Percentiles rank a stretch among this genome's conserved stretches.
These are phyloP conservation scores for Fusarium ambrosium DNA, from an alignment of 2,329 filamentous ascomycete species.

Conservation along the genomic window DNA sequence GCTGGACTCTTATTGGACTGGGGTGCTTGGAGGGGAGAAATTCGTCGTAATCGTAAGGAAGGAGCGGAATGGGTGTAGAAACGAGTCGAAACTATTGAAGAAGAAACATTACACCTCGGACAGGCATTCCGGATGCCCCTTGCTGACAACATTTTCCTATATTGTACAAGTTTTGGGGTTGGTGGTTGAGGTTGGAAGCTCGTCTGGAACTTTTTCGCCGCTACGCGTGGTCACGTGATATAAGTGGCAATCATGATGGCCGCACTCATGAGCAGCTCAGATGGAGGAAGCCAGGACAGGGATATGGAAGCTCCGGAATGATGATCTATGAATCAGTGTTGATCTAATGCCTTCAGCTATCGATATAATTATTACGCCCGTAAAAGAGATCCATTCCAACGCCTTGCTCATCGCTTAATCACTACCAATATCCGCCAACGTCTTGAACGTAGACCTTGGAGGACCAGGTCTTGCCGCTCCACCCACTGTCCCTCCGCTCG, in stretches of 20 bases:
- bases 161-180: constrained; percentile 32
- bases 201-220: constrained; percentile 43
- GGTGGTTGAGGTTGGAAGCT: constrained; percentile 18
- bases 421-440: constrained; percentile 65
- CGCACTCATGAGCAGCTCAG: background rate
- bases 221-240: constrained; percentile 49
- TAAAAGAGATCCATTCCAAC: constrained; percentile 10
- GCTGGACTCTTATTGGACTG: constrained; percentile 46
- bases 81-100: constrained; percentile 25
- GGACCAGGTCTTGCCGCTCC: constrained; percentile 44
- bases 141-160: constrained; percentile 52
- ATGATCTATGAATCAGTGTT: background rate
- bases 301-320: background rate
- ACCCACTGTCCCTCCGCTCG: constrained; percentile 38
- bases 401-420: constrained; percentile 38
- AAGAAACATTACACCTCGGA: constrained; percentile 44
- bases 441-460: constrained; percentile 61
- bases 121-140: constrained; percentile 52
- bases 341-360: constrained; percentile 1
- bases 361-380: background rate
- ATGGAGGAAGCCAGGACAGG: background rate
- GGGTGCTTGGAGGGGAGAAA: constrained; percentile 29
- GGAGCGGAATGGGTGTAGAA: constrained; percentile 25
- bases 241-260: constrained; percentile 15
- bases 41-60: constrained; percentile 30